Evolutionary conservation across 129 eudicot genomes (phyloP).

Genomic region (Pseudognaphalium luteoalbum): DNA sequence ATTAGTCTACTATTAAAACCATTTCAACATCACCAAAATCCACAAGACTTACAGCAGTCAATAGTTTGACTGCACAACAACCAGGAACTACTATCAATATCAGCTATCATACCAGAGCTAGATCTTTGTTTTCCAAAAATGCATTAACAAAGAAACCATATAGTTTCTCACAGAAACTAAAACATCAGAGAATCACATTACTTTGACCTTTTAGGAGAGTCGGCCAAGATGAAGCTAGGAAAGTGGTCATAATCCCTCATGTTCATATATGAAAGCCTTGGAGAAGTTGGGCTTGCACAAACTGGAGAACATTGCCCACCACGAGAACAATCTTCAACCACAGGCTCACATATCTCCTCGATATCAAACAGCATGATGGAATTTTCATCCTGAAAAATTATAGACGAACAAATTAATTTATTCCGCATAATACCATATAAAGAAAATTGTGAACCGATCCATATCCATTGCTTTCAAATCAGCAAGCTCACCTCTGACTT

Average conservation of each 20-base stretch:
- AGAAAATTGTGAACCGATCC: neutral
- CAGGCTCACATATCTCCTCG: constrained; percentile 42
- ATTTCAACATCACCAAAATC: neutral
- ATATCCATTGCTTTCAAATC: neutral
- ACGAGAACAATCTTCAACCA: constrained; percentile 25
- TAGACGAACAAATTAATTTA: neutral
- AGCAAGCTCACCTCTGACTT: constrained; percentile 15
- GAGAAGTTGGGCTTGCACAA: constrained; percentile 47
- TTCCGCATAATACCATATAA: neutral
- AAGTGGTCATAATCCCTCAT: constrained; percentile 39
- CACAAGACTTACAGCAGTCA: constrained; percentile 17
- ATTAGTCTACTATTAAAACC: neutral
- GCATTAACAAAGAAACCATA: neutral
- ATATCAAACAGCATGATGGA: constrained; percentile 29
- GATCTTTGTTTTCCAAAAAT: neutral
- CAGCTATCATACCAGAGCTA: neutral
- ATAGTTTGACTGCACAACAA: constrained; percentile 31
- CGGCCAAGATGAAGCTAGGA: constrained; percentile 42
- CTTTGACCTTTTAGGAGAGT: constrained; percentile 39
- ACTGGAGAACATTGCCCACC: constrained; percentile 27
- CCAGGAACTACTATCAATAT: neutral
- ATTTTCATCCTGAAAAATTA: constrained; percentile 26
- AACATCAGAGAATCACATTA: constrained; percentile 10
- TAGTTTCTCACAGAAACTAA: constrained; percentile 14
- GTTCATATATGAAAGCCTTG: constrained; percentile 28